Evolutionary conservation across 2,329 filamentous ascomycete species (phyloP).

Genomic region (Botrytis fabae): DNA sequence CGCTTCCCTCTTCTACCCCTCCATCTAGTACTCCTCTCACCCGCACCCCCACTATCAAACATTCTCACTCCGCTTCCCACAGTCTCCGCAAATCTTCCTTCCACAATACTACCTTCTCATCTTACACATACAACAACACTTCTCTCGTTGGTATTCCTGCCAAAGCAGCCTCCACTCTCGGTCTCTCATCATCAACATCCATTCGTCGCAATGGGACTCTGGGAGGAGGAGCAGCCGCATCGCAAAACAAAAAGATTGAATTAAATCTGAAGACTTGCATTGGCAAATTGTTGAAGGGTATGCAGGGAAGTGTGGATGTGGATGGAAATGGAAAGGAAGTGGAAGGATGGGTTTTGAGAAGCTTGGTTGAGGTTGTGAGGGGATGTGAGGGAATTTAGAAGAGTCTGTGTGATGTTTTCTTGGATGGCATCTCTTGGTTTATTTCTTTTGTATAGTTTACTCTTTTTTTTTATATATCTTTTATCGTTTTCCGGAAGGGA

Average conservation of each 20-base stretch:
- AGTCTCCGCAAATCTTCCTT: background rate
- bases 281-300: conserved; percentile 19
- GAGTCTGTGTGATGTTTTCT: background rate
- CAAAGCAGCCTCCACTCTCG: conserved; percentile 28
- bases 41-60: conserved; percentile 13
- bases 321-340: conserved; percentile 12
- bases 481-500: background rate
- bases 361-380: conserved; percentile 27
- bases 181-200: conserved; percentile 11
- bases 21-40: background rate
- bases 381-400: conserved; percentile 23
- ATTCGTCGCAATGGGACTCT: background rate
- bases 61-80: conserved; percentile 21
- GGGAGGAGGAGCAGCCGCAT: background rate
- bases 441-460: background rate
- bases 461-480: background rate
- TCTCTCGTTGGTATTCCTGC: conserved; percentile 23
- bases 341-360: conserved; percentile 23
- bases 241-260: conserved; percentile 10
- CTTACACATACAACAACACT: conserved; percentile 7
- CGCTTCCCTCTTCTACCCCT: conserved; percentile 12
- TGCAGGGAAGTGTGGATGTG: conserved; percentile 20
- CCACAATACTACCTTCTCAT: background rate
- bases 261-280: conserved; percentile 20
- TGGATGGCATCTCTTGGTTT: too few species aligned